These are phyloP conservation scores for Yamadazyma buinensis DNA, from an alignment of 1,139 yeast species.

Conservation along the genomic window DNA sequence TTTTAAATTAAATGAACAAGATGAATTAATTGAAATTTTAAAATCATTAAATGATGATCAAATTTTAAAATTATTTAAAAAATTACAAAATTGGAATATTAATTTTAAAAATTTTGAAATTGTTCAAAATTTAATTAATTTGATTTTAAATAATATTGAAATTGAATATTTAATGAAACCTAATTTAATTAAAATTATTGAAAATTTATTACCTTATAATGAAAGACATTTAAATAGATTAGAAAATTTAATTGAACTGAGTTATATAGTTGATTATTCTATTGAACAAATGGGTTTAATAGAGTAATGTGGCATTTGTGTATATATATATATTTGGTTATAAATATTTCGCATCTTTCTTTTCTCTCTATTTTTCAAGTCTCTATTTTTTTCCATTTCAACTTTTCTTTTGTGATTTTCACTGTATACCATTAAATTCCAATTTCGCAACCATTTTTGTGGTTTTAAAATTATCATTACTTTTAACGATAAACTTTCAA, in stretches of 20 bases:
- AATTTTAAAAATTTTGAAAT: constrained; percentile 76
- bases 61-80: constrained; percentile 55
- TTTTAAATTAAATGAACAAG: constrained; percentile 41
- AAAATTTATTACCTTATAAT: constrained; percentile 75
- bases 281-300: constrained; percentile 63
- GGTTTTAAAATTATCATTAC: no score
- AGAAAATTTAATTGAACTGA: constrained; percentile 78
- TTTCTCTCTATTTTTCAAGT: no score
- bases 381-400: no score
- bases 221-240: constrained; percentile 78
- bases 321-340: no score
- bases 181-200: constrained; percentile 64
- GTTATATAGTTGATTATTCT: constrained; percentile 80
- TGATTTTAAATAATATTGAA: constrained; percentile 53
- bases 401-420: no score
- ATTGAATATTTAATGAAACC: constrained; percentile 57
- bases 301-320: no score
- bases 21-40: constrained; percentile 63
- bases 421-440: no score
- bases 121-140: constrained; percentile 72
- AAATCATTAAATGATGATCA: constrained; percentile 56
- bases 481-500: no score
- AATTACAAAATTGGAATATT: constrained; percentile 93
- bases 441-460: no score
- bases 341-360: no score